phyloP scores from a whole-genome alignment of 2,329 filamentous ascomycete species.

The Aspergillus latus region DNA sequence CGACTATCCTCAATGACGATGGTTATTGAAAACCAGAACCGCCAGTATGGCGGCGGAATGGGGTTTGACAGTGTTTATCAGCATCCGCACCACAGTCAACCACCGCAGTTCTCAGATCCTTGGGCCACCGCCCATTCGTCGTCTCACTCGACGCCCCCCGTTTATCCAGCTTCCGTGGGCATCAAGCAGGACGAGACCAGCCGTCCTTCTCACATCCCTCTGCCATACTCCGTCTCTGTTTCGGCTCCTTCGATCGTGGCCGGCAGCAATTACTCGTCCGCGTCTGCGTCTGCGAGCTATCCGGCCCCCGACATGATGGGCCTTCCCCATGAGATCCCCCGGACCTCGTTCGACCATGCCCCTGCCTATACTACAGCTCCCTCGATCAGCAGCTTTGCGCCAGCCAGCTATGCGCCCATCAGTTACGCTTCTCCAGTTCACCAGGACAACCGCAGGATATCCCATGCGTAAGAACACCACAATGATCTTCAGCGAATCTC shows the following conservation, averaged over 20 bases:
- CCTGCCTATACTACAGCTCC: conserved; percentile 68
- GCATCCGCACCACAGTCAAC: conserved; percentile 56
- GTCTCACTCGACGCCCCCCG: conserved; percentile 64
- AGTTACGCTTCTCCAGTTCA: conserved; percentile 68
- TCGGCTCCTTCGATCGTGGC: conserved; percentile 69
- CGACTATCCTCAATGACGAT: conserved; percentile 73
- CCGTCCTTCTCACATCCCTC: conserved; percentile 61
- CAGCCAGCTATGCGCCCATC: conserved; percentile 73
- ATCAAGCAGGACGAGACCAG: conserved; percentile 57
- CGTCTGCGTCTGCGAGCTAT: conserved; percentile 55
- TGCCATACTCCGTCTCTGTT: conserved; percentile 73
- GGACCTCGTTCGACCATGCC: conserved; percentile 70
- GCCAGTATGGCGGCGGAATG: conserved; percentile 69
- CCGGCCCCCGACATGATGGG: conserved; percentile 66
- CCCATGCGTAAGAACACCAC: conserved; percentile 72
- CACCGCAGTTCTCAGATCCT: conserved; percentile 86
- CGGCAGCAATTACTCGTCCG: conserved; percentile 65
- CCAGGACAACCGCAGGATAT: conserved; percentile 67
- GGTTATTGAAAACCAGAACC: conserved; percentile 88
- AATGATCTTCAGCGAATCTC: background rate
- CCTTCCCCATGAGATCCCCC: conserved; percentile 73
- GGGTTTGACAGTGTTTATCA: conserved; percentile 77
- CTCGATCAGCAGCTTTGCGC: conserved; percentile 67
- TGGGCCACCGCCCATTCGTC: conserved; percentile 66
- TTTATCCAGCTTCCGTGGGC: conserved; percentile 58